phyloP scores from a whole-genome alignment of 2,329 filamentous ascomycete species.

The Exophiala bonariae region DNA sequence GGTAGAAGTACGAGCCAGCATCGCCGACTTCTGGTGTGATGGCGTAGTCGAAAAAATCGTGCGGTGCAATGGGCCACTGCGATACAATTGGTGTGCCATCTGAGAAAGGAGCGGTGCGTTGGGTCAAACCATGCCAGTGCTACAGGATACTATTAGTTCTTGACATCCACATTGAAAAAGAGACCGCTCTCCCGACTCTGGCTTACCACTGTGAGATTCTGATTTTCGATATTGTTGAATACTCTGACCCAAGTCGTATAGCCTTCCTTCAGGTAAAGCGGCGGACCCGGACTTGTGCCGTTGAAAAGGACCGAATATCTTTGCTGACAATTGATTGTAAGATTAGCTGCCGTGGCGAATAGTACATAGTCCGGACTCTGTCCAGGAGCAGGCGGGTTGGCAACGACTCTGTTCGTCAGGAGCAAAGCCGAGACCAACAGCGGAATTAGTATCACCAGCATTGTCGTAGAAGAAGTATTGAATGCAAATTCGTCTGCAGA shows the following conservation, averaged over 20 bases:
- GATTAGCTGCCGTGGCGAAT: slow-evolving; percentile 24
- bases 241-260: slow-evolving; percentile 56
- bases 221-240: slow-evolving; percentile 55
- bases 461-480: neutral
- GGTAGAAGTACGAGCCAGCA: slow-evolving; percentile 67
- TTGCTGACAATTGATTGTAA: slow-evolving; percentile 47
- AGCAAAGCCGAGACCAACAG: neutral
- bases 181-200: no score
- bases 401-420: neutral
- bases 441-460: neutral
- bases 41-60: slow-evolving; percentile 68
- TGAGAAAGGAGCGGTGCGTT: slow-evolving; percentile 61
- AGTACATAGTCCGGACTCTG: slow-evolving; percentile 1
- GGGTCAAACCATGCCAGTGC: slow-evolving; percentile 70
- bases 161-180: no score
- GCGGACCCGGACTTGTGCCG: slow-evolving; percentile 53
- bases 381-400: neutral
- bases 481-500: neutral
- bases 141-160: neutral
- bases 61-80: slow-evolving; percentile 65
- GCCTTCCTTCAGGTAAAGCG: slow-evolving; percentile 46
- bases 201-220: slow-evolving; percentile 58
- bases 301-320: slow-evolving; percentile 53
- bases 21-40: slow-evolving; percentile 53
- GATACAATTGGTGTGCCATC: slow-evolving; percentile 62